These are phyloP conservation scores for Elsinoe batatas DNA, from an alignment of 2,329 filamentous ascomycete species.

Conservation along the genomic window DNA sequence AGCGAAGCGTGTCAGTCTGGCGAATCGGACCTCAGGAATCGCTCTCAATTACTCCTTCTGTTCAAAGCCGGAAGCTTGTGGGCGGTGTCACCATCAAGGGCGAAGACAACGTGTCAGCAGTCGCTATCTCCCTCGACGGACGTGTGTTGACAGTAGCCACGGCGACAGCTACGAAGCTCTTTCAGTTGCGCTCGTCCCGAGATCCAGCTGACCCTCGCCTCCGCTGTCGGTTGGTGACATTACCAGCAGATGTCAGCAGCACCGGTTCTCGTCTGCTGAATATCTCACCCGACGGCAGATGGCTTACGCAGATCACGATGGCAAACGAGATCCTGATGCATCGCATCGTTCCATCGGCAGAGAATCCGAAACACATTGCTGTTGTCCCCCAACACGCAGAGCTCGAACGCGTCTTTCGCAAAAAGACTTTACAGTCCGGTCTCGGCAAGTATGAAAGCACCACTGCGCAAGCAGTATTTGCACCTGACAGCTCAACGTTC, in stretches of 20 bases:
- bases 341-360: slow-evolving; percentile 38
- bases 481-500: slow-evolving; percentile 67
- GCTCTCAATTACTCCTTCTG: slow-evolving; percentile 7
- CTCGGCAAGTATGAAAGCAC: slow-evolving; percentile 65
- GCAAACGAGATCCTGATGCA: slow-evolving; percentile 37
- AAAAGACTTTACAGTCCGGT: slow-evolving; percentile 22
- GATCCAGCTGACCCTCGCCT: slow-evolving; percentile 35
- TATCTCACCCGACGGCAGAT: slow-evolving; percentile 60
- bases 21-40: slow-evolving; percentile 39
- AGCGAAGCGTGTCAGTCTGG: slow-evolving; percentile 79
- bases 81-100: slow-evolving; percentile 37
- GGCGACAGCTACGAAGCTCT: slow-evolving; percentile 63
- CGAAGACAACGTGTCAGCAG: slow-evolving; percentile 74
- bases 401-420: slow-evolving; percentile 30
- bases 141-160: slow-evolving; percentile 69
- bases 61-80: slow-evolving; percentile 36
- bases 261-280: slow-evolving; percentile 59
- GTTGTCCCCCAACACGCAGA: slow-evolving; percentile 30
- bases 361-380: slow-evolving; percentile 28
- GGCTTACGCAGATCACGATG: slow-evolving; percentile 49
- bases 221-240: slow-evolving; percentile 58
- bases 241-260: slow-evolving; percentile 48
- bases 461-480: slow-evolving; percentile 67
- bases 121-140: slow-evolving; percentile 60
- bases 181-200: slow-evolving; percentile 48